These are phyloP conservation scores for Blastomyces gilchristii DNA, from an alignment of 2,329 filamentous ascomycete genomes.

Conservation along the genomic window DNA sequence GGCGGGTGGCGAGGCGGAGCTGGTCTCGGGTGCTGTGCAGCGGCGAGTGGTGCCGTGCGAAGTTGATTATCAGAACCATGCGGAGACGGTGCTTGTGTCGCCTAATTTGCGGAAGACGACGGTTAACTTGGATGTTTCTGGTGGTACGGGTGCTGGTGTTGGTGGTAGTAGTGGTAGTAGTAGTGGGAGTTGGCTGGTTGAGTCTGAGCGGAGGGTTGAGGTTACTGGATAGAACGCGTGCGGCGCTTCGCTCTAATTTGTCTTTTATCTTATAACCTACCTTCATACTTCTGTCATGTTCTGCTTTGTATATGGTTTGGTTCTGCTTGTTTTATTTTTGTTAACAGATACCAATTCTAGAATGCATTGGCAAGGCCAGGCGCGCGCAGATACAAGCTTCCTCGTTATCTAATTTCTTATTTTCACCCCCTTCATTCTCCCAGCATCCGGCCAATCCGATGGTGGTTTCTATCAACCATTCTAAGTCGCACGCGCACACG, in stretches of 20 bases:
- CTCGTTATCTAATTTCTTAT: too few relatives aligned
- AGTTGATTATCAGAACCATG: conserved; percentile 67
- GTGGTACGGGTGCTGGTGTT: conserved; percentile 37
- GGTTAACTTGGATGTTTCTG: conserved; percentile 59
- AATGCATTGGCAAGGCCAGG: too few relatives aligned
- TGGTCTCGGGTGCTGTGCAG: conserved; percentile 15
- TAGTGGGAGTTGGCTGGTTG: conserved; percentile 53
- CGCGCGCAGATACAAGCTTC: too few relatives aligned
- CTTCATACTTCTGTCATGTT: neutral
- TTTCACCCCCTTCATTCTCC: too few relatives aligned
- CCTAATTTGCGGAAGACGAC: conserved; percentile 62
- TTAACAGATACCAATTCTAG: too few relatives aligned
- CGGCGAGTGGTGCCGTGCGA: conserved; percentile 51
- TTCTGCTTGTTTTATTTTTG: too few relatives aligned
- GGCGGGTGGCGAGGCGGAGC: conserved; percentile 17
- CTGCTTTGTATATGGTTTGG: neutral
- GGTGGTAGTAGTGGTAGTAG: too few relatives aligned
- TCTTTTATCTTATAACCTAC: too few relatives aligned
- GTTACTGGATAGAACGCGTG: neutral
- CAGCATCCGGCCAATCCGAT: too few relatives aligned
- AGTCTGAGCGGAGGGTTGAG: conserved; percentile 41
- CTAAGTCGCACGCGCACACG: too few relatives aligned
- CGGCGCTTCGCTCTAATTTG: too few relatives aligned
- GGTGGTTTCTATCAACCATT: too few relatives aligned
- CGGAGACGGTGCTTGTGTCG: conserved; percentile 65